These are phyloP conservation scores for Coniosporium apollinis DNA, from an alignment of 495 filamentous ascomycete genomes.

Conservation along the genomic window DNA sequence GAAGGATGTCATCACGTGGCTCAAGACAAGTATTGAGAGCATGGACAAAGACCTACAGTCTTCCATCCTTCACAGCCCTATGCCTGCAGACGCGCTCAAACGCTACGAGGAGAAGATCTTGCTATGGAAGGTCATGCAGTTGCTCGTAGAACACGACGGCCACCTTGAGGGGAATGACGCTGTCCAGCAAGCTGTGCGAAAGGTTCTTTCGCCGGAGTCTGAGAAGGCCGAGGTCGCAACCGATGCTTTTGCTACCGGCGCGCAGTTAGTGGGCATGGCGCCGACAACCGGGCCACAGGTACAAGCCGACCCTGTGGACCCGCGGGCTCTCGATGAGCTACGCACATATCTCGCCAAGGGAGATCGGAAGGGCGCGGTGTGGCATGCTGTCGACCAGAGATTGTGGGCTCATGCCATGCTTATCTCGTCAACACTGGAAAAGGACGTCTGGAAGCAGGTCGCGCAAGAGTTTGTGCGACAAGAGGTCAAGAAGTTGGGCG, in stretches of 20 bases:
- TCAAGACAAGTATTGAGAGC: conserved; percentile 51
- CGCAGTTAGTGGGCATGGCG: conserved; percentile 18
- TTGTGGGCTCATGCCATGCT: conserved; percentile 95
- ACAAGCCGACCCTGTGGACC: conserved; percentile 43
- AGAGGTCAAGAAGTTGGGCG: conserved; percentile 64
- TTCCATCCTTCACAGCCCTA: conserved; percentile 27
- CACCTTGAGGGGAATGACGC: conserved; percentile 53
- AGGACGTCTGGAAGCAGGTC: conserved; percentile 71
- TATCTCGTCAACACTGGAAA: conserved; percentile 58
- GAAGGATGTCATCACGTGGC: conserved; percentile 78
- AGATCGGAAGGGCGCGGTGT: conserved; percentile 80
- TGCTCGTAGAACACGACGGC: conserved; percentile 79
- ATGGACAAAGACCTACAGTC: conserved; percentile 47
- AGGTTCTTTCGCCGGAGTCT: conserved; percentile 51
- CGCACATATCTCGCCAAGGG: conserved; percentile 56
- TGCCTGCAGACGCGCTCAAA: conserved; percentile 12
- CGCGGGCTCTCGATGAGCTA: conserved; percentile 48
- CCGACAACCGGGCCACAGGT: conserved; percentile 1
- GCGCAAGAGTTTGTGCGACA: conserved; percentile 85
- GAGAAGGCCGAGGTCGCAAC: conserved; percentile 17
- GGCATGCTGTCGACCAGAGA: conserved; percentile 83
- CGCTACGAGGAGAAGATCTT: conserved; percentile 66
- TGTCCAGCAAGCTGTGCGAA: conserved; percentile 56
- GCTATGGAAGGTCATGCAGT: conserved; percentile 70
- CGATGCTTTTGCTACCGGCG: conserved; percentile 13